These are phyloP conservation scores for Lepidium didymum DNA, from an alignment of 345 rosid genomes.

Conservation along the genomic window DNA sequence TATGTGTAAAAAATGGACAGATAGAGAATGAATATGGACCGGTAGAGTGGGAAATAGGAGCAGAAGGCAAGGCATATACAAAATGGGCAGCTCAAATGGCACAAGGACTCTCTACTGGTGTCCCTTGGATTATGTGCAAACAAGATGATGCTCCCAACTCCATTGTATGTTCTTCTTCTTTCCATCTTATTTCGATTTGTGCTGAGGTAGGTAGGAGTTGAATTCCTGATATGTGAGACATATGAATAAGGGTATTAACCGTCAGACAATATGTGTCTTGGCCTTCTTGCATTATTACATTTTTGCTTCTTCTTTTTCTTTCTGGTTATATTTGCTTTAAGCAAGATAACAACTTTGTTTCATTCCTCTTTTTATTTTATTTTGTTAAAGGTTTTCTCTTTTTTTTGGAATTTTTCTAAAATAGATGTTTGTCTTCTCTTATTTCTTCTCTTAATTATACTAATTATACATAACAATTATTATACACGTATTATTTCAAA, in stretches of 20 bases:
- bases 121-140: slow-evolving; percentile 75
- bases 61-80: slow-evolving; percentile 41
- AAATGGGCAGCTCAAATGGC: slow-evolving; percentile 68
- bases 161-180: slow-evolving; percentile 34
- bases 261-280: no score
- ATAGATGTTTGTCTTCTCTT: background rate
- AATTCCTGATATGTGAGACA: no score
- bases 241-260: no score
- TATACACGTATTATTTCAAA: background rate
- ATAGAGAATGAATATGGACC: slow-evolving; percentile 69
- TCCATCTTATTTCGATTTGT: no score
- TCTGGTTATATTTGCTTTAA: background rate
- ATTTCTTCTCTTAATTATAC: background rate
- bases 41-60: slow-evolving; percentile 44
- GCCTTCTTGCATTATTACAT: background rate
- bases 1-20: slow-evolving; percentile 20
- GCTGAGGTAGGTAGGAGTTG: no score
- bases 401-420: background rate
- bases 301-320: background rate
- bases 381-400: background rate
- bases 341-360: background rate
- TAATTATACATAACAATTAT: background rate
- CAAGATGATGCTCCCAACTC: slow-evolving; percentile 66
- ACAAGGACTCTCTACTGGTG: slow-evolving; percentile 47
- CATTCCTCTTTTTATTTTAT: background rate